Conservation (phyloP, 805 yeast genomes). For the Cephaloascus albidus region DNA sequence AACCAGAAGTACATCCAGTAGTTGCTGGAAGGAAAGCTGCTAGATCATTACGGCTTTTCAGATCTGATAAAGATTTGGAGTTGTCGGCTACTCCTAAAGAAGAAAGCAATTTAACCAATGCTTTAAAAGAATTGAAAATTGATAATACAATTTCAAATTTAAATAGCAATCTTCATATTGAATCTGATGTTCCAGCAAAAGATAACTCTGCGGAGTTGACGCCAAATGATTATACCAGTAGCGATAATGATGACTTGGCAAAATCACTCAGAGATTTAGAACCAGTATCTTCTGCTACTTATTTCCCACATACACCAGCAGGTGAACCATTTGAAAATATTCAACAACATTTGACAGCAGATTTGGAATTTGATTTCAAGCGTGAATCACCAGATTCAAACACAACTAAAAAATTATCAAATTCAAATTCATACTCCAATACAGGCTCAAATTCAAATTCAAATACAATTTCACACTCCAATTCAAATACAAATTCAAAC, state of each 20-base stretch:
- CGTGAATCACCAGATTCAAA: neutral
- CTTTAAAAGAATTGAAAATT: neutral
- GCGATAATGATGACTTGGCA: slow-evolving; percentile 4
- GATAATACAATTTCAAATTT: neutral
- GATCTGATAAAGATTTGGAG: slow-evolving; percentile 7
- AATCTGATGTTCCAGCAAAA: slow-evolving; percentile 1
- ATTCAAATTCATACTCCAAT: no score
- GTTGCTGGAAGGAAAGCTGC: slow-evolving; percentile 52
- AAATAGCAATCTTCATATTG: no score
- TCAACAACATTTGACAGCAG: slow-evolving; percentile 36
- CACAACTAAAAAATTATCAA: neutral
- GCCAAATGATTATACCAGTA: slow-evolving; percentile 8
- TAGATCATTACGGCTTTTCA: slow-evolving; percentile 43
- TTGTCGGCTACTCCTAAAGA: neutral
- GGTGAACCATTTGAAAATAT: slow-evolving; percentile 5
- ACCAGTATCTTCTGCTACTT: slow-evolving; percentile 64
- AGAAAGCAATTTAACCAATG: no score
- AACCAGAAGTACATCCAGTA: slow-evolving; percentile 1
- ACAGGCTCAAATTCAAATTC: no score
- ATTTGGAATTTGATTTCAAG: slow-evolving; percentile 35
- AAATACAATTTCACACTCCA: no score
- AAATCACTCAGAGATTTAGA: slow-evolving; percentile 24
- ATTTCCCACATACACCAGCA: slow-evolving; percentile 54
- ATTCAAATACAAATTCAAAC: no score
- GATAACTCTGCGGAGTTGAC: slow-evolving; percentile 1